A percentile compares a stretch with the other conserved stretches of the same genome.
Evolutionary conservation across 2,329 filamentous ascomycete species (phyloP).

Genomic region (Arthrobotrys megalospora): DNA sequence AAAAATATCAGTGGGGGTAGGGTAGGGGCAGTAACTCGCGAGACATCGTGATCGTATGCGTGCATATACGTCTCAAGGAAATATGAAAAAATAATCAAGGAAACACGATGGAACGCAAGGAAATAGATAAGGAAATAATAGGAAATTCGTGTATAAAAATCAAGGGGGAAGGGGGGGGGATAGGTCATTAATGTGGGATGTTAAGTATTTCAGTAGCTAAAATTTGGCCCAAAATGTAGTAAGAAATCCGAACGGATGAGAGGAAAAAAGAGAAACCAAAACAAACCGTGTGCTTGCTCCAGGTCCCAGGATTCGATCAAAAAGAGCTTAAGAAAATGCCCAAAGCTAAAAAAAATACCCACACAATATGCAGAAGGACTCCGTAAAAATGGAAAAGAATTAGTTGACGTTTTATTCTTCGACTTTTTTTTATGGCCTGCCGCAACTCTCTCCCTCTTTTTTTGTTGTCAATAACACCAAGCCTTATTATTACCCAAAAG

Average conservation of each 20-base stretch:
- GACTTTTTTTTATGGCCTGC: conserved; percentile 38
- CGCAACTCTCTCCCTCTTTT: neutral
- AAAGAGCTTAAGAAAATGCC: conserved; percentile 40
- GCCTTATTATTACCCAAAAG: conserved; percentile 39
- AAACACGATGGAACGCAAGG: neutral
- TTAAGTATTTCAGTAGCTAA: conserved; percentile 16
- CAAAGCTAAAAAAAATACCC: conserved; percentile 36
- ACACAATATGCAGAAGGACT: conserved; percentile 48
- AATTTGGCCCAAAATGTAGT: conserved; percentile 22
- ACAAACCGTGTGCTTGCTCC: conserved; percentile 37
- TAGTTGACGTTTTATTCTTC: conserved; percentile 34
- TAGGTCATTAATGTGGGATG: conserved; percentile 48
- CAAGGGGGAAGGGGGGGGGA: conserved; percentile 3
- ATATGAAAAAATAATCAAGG: conserved; percentile 2
- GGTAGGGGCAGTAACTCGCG: conserved; percentile 34
- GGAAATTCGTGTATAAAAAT: conserved; percentile 36
- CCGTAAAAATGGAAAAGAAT: conserved; percentile 41
- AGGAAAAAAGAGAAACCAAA: conserved; percentile 5
- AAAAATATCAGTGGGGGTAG: conserved; percentile 14
- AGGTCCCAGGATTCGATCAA: conserved; percentile 30
- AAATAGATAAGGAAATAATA: conserved; percentile 20
- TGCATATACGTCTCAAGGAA: conserved; percentile 43
- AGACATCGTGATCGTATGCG: conserved; percentile 48
- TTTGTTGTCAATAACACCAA: conserved; percentile 42
- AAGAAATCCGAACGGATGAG: conserved; percentile 30